Evolutionary conservation across 2,329 filamentous ascomycete genomes (phyloP).

Genomic region (Annulohypoxylon truncatum): DNA sequence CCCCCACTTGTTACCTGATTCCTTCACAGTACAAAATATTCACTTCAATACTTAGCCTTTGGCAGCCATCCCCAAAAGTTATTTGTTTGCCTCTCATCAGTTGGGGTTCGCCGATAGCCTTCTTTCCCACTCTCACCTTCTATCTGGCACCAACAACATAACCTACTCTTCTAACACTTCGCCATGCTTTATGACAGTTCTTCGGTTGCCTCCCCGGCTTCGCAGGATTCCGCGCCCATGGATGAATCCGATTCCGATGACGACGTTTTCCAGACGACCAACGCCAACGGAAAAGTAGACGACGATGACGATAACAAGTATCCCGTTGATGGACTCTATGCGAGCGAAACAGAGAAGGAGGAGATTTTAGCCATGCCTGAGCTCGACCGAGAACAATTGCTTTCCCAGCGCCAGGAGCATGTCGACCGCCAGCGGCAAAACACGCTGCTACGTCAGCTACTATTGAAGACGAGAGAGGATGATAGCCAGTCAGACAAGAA

Average conservation of each 20-base stretch:
- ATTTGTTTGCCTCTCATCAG: not conserved
- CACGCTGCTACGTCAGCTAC: slow-evolving; percentile 80
- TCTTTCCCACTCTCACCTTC: not conserved
- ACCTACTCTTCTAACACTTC: slow-evolving; percentile 25
- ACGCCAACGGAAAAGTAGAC: slow-evolving; percentile 50
- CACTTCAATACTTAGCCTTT: not conserved
- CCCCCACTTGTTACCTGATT: not conserved
- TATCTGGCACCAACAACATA: not conserved
- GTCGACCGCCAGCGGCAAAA: slow-evolving; percentile 87
- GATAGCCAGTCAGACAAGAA: slow-evolving; percentile 72
- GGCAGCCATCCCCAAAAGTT: not conserved
- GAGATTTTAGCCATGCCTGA: slow-evolving; percentile 89
- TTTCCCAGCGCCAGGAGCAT: slow-evolving; percentile 87
- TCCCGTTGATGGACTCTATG: slow-evolving; percentile 88
- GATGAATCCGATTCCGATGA: slow-evolving; percentile 87
- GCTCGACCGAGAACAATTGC: slow-evolving; percentile 88
- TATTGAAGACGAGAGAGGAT: slow-evolving; percentile 75
- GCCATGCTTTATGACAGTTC: slow-evolving; percentile 63
- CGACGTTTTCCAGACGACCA: slow-evolving; percentile 62
- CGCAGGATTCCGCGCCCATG: slow-evolving; percentile 86
- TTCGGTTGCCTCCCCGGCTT: slow-evolving; percentile 76
- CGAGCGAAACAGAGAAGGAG: slow-evolving; percentile 77
- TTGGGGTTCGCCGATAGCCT: not conserved
- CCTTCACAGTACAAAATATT: not conserved
- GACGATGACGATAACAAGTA: slow-evolving; percentile 72